Conservation (phyloP, 106 monocot species). For the Dioscorea alata region DNA sequence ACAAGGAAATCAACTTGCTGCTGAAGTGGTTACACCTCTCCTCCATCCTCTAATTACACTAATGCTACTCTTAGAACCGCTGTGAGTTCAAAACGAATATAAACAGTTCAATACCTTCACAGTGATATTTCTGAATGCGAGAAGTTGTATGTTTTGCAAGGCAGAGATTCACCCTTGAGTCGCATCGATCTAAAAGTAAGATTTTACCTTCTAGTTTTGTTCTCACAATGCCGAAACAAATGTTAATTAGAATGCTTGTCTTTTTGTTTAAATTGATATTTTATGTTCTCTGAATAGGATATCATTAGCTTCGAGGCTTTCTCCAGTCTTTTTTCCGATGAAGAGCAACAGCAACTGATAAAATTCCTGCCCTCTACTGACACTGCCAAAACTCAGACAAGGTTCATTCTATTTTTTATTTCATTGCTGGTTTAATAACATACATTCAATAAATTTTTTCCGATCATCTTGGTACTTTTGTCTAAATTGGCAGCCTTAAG, state of each 20-base stretch:
- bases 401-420: slow-evolving; percentile 21
- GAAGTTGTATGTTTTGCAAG: slow-evolving; percentile 33
- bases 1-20: no score
- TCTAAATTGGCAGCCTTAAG: slow-evolving; percentile 43
- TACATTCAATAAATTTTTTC: background rate
- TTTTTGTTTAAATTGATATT: background rate
- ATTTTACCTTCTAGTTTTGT: background rate
- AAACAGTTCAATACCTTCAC: background rate
- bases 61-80: background rate
- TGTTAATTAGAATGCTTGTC: background rate
- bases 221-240: background rate
- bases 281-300: slow-evolving; percentile 25
- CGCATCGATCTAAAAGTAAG: slow-evolving; percentile 57
- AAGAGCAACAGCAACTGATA: slow-evolving; percentile 51
- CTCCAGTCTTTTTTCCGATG: slow-evolving; percentile 37
- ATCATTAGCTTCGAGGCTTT: slow-evolving; percentile 50
- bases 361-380: slow-evolving; percentile 61
- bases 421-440: background rate
- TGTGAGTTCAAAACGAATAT: background rate
- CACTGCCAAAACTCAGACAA: slow-evolving; percentile 37
- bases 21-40: no score
- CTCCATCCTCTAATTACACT: background rate
- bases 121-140: slow-evolving; percentile 42
- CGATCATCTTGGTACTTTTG: background rate
- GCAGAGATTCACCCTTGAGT: slow-evolving; percentile 41